phyloP scores from a whole-genome alignment of 768 basidiomycete genomes.

The Asterophora lycoperdoides region DNA sequence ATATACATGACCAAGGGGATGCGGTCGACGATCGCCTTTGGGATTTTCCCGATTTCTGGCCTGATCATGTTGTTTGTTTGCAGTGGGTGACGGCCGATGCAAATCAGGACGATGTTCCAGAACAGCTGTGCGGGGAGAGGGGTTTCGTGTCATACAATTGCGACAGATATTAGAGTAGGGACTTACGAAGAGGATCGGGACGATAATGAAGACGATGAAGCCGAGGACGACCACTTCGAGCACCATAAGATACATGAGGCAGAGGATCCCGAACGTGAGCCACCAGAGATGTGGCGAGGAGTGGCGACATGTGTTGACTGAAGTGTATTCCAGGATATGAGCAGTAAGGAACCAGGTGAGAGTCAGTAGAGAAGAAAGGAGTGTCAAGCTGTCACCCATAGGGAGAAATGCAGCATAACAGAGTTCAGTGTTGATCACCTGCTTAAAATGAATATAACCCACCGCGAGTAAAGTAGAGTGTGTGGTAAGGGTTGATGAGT shows the following conservation, averaged over 20 bases:
- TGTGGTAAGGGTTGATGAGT: slow-evolving; percentile 10
- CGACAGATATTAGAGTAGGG: not conserved
- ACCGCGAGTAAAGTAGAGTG: slow-evolving; percentile 37
- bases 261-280: slow-evolving; percentile 76
- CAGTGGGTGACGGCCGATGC: slow-evolving; percentile 74
- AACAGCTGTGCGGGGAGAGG: slow-evolving; percentile 43
- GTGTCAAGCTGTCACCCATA: slow-evolving; percentile 42
- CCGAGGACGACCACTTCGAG: slow-evolving; percentile 68
- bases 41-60: slow-evolving; percentile 73
- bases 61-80: slow-evolving; percentile 71
- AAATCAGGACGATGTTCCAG: slow-evolving; percentile 76
- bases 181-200: slow-evolving; percentile 75
- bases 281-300: slow-evolving; percentile 84
- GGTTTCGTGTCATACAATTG: not conserved
- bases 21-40: slow-evolving; percentile 66
- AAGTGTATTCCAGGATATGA: slow-evolving; percentile 76
- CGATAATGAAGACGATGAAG: slow-evolving; percentile 71
- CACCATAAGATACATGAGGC: slow-evolving; percentile 73
- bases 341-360: slow-evolving; percentile 80
- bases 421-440: slow-evolving; percentile 12
- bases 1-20: slow-evolving; percentile 87
- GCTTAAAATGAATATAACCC: slow-evolving; percentile 18
- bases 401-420: slow-evolving; percentile 3
- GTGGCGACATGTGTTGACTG: slow-evolving; percentile 65
- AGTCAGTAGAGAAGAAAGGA: slow-evolving; percentile 66